Conservation (phyloP, 2,329 filamentous ascomycete species). For the Xylaria sp. region DNA sequence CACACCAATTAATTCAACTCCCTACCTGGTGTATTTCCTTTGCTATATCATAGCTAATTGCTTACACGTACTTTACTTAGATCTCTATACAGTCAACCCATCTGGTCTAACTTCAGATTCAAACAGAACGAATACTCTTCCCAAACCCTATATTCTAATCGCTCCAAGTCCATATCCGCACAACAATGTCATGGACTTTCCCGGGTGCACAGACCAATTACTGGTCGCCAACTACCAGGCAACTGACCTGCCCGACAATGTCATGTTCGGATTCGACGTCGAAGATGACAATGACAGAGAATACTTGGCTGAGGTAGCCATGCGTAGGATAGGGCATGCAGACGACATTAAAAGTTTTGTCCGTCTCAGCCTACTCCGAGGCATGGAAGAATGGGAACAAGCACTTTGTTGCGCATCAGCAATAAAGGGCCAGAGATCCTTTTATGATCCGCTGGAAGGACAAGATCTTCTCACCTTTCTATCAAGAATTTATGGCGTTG, state of each 20-base stretch:
- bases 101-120: too few species aligned
- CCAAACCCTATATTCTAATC: not conserved
- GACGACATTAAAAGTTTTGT: conserved; percentile 39
- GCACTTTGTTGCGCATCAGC: conserved; percentile 41
- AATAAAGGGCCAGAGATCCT: conserved; percentile 33
- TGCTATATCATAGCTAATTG: too few species aligned
- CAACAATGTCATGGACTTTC: conserved; percentile 18
- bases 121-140: not conserved
- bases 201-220: conserved; percentile 8
- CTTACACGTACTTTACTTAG: too few species aligned
- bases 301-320: conserved; percentile 38
- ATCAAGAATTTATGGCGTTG: conserved; percentile 22
- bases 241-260: conserved; percentile 32
- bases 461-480: conserved; percentile 38
- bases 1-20: too few species aligned
- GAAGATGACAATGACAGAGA: conserved; percentile 33
- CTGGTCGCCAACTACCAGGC: not conserved
- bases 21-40: too few species aligned
- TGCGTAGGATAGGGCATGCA: conserved; percentile 31
- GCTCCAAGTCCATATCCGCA: not conserved
- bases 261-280: conserved; percentile 44
- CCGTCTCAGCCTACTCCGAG: conserved; percentile 39
- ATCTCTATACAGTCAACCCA: too few species aligned
- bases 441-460: conserved; percentile 32
- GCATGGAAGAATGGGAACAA: conserved; percentile 44